Base-by-base conservation (phyloP, 768 basidiomycete genomes). In the Hygrophorus pudorinus region DNA sequence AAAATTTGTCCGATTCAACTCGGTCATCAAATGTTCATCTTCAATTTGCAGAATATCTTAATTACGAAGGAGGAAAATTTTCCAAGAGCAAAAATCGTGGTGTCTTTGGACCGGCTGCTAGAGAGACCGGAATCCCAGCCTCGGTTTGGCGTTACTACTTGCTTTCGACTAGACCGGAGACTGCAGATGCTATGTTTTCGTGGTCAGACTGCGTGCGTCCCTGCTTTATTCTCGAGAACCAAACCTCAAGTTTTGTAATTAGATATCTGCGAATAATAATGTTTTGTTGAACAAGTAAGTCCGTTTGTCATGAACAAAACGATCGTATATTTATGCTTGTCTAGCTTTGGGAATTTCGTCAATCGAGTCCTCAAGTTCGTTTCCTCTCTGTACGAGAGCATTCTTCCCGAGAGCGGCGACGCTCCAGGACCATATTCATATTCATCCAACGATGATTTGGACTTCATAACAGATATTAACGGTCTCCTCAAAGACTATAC, bases 61-160 rank as follows among this genome's bases (percentile, higher is more conserved):
- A 98, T 57, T 98, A 98, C 62, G 96, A 99, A 60, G 89, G 91
- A 20, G 93, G 93, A 31, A 99, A 99, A 60, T 99, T 99, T 72
- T 96, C 92, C 33, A 99, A 99, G 67, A 92, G 90, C 56, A 80
- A 87, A 51, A 91, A 92, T 52, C 84, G 94, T 44, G 96, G 94
- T 34, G 94, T 99, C 2, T 99, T 99, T 51, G 96, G 96, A 20
- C 90, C 91, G 44, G 83, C 82, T 12, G 96, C 94, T 0, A 86
- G 78, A 56, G 89, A 96, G 48, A 94, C 96, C 2, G 91, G 91
- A 2, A 85, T 96, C 35, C 86, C 94, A 17, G 65, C 91, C 0
- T 91, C 89, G 0, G 94, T 98, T 6, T 99, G 94, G 96, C 72
- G 96, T 46, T 99, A 94, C 62, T 98, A 96, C 64, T 71, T 99